Conservation (phyloP, 1,284 basidiomycete species). For the Termitomyces sp. region DNA sequence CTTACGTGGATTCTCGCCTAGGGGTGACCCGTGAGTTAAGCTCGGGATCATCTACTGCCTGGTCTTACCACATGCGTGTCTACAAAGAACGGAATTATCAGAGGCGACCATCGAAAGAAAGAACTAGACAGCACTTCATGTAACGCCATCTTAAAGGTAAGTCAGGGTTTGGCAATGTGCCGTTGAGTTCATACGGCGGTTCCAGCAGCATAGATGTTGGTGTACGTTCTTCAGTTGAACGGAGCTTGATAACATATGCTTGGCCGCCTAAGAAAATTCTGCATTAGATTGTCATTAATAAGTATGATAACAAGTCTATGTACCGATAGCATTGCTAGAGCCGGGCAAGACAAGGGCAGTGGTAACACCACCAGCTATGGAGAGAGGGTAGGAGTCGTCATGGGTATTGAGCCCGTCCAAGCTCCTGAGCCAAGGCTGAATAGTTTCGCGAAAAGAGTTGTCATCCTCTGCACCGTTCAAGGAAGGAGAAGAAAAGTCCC, state of each 20-base stretch:
- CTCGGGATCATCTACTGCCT: not conserved
- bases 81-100: conserved; percentile 19
- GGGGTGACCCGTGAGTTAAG: not conserved
- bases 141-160: conserved; percentile 46
- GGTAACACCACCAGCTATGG: conserved; percentile 65
- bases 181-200: conserved; percentile 42
- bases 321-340: conserved; percentile 41
- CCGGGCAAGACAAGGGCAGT: conserved; percentile 55
- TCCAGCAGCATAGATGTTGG: conserved; percentile 56
- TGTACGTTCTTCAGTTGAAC: conserved; percentile 47
- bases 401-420: conserved; percentile 62
- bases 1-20: conserved; percentile 43
- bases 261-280: conserved; percentile 41
- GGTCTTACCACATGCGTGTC: conserved; percentile 54
- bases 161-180: conserved; percentile 32
- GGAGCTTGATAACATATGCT: conserved; percentile 62
- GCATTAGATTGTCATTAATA: not conserved
- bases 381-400: conserved; percentile 50
- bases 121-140: conserved; percentile 40
- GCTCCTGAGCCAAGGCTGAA: conserved; percentile 58
- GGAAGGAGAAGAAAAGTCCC: conserved; percentile 33
- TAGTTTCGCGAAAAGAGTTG: conserved; percentile 49
- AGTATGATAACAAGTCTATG: not conserved
- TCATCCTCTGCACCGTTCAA: conserved; percentile 43
- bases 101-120: not conserved